A percentile compares a stretch with the other conserved stretches of the same genome.
Conservation (phyloP, 495 filamentous ascomycete species). For the Podospora pseudocomata region DNA sequence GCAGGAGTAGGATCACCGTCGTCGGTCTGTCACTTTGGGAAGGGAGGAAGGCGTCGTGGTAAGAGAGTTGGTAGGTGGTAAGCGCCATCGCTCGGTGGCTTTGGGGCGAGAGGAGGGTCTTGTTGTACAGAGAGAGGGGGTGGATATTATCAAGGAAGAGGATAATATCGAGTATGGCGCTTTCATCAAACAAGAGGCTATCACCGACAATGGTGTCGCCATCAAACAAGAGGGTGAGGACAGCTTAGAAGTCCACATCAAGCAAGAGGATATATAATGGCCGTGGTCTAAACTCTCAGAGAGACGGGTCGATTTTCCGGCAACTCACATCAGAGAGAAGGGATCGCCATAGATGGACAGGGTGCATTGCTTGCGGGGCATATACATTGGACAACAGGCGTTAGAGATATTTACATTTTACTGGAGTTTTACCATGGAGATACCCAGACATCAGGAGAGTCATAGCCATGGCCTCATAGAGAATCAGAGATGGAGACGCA, state of each 20-base stretch:
- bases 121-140: background rate
- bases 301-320: no score
- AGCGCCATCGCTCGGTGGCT: background rate
- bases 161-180: background rate
- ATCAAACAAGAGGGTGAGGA: no score
- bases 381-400: background rate
- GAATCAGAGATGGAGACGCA: background rate
- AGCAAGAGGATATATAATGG: background rate
- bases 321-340: no score
- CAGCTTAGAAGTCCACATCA: background rate
- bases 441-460: background rate
- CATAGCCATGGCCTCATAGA: background rate
- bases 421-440: background rate
- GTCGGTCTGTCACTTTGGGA: constrained; percentile 2
- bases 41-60: background rate
- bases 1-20: constrained; percentile 21
- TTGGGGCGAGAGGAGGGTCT: background rate
- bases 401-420: background rate
- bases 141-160: background rate
- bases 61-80: constrained; percentile 22
- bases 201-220: no score
- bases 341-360: no score
- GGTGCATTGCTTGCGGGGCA: background rate
- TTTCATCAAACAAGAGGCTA: background rate
- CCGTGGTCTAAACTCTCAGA: no score